Percentiles rank a stretch among this genome's conserved stretches.
Conservation (phyloP, 192 early-diverging fungal genomes). For the Coemansia sp. region DNA sequence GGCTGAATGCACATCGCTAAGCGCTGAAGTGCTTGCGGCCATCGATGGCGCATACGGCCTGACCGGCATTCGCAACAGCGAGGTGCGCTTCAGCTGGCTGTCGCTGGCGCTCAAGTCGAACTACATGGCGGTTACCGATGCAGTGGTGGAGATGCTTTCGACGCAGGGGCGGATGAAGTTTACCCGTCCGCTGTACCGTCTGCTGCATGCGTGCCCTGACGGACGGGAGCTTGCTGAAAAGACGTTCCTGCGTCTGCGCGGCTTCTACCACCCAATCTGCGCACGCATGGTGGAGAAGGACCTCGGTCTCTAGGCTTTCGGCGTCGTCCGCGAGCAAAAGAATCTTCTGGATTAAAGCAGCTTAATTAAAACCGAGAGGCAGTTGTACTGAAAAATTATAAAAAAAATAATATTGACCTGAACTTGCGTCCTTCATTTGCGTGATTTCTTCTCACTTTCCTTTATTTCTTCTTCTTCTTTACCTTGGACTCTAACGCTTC, state of each 20-base stretch:
- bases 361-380: background rate
- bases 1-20: constrained; percentile 61
- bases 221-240: constrained; percentile 72
- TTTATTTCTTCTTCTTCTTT: background rate
- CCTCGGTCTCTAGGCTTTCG: constrained; percentile 54
- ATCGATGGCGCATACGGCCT: constrained; percentile 77
- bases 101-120: constrained; percentile 73
- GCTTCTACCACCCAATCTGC: constrained; percentile 95
- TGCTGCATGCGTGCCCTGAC: constrained; percentile 66
- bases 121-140: constrained; percentile 72
- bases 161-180: constrained; percentile 95
- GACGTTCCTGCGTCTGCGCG: constrained; percentile 74
- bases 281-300: constrained; percentile 88
- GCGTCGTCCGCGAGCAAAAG: background rate
- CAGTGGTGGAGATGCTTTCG: constrained; percentile 79
- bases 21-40: constrained; percentile 60
- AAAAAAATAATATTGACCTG: too few relatives aligned
- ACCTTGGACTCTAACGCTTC: background rate
- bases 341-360: too few relatives aligned
- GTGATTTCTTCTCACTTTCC: background rate
- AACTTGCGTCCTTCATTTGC: too few relatives aligned
- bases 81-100: constrained; percentile 88
- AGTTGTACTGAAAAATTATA: background rate
- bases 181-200: constrained; percentile 79
- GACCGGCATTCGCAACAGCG: constrained; percentile 72